These are phyloP conservation scores for Zea luxurians DNA, from an alignment of 176 grass and related monocot species.

Conservation along the genomic window DNA sequence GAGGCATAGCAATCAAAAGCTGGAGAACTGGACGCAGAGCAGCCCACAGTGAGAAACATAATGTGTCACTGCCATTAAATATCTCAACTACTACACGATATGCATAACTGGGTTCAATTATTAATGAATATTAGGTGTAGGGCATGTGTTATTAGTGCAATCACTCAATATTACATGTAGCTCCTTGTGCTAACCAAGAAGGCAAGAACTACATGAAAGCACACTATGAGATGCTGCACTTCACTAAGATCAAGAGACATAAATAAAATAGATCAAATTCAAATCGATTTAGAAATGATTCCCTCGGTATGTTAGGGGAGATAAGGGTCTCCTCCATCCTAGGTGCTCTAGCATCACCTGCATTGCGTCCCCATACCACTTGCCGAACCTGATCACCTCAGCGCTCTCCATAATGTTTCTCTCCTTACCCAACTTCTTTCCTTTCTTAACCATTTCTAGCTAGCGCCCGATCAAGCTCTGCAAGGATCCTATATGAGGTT, in stretches of 20 bases:
- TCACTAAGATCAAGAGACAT: background rate
- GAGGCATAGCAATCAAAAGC: slow-evolving; percentile 4
- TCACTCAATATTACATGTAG: slow-evolving; percentile 25
- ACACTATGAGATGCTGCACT: slow-evolving; percentile 30
- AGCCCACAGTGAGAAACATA: background rate
- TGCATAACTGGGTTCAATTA: slow-evolving; percentile 11
- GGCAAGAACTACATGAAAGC: background rate
- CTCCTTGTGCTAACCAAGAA: slow-evolving; percentile 17
- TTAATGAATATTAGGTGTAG: background rate
- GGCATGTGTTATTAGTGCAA: slow-evolving; percentile 19
- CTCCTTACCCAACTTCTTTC: too few species aligned
- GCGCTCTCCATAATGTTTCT: too few species aligned
- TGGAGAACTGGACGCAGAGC: background rate
- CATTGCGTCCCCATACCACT: too few species aligned
- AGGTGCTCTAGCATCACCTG: too few species aligned
- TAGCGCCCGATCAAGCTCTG: too few species aligned
- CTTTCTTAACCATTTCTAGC: too few species aligned
- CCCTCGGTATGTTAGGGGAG: background rate
- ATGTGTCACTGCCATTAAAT: slow-evolving; percentile 5
- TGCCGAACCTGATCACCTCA: too few species aligned
- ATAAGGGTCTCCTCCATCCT: background rate
- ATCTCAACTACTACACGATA: background rate
- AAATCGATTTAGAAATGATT: too few species aligned
- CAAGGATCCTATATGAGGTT: too few species aligned
- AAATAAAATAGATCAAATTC: too few species aligned